Evolutionary conservation across 2,329 filamentous ascomycete species (phyloP).

Genomic region (Capronia coronata): DNA sequence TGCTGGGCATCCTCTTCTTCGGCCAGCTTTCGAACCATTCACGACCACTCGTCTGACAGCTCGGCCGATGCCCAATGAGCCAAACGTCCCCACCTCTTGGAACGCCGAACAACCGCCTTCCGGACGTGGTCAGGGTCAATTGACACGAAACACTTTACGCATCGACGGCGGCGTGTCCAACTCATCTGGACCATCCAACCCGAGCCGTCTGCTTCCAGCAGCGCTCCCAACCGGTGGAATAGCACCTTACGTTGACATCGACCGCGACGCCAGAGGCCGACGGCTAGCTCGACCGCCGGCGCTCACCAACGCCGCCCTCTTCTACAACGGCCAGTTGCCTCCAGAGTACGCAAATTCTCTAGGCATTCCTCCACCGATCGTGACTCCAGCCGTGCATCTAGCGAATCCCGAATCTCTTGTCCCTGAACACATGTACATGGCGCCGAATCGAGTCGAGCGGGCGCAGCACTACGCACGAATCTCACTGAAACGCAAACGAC

Average conservation of each 20-base stretch:
- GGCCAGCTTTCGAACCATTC: not conserved
- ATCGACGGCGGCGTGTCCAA: not conserved
- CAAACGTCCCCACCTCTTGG: not conserved
- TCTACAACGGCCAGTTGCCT: not conserved
- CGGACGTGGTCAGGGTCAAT: not conserved
- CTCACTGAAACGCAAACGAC: slow-evolving; percentile 23
- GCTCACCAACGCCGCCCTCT: not conserved
- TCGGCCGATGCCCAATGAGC: not conserved
- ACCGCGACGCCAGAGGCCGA: slow-evolving; percentile 13
- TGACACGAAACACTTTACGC: not conserved
- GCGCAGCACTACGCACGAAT: slow-evolving; percentile 15
- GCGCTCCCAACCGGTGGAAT: not conserved
- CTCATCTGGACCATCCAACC: not conserved
- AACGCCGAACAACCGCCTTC: not conserved
- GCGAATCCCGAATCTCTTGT: slow-evolving; percentile 12
- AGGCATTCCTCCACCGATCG: not conserved
- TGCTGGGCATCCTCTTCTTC: not conserved
- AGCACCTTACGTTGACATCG: slow-evolving; percentile 13
- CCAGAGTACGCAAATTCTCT: slow-evolving; percentile 1
- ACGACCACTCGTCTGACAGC: not conserved
- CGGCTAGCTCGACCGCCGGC: not conserved
- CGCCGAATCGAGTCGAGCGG: slow-evolving; percentile 19
- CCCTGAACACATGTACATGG: slow-evolving; percentile 16
- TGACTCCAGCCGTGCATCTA: not conserved
- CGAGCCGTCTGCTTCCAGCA: not conserved